Percentiles rank a stretch among this genome's conserved stretches.
Evolutionary conservation across 768 basidiomycete species (phyloP).

Genomic region (Amanita thiersii): DNA sequence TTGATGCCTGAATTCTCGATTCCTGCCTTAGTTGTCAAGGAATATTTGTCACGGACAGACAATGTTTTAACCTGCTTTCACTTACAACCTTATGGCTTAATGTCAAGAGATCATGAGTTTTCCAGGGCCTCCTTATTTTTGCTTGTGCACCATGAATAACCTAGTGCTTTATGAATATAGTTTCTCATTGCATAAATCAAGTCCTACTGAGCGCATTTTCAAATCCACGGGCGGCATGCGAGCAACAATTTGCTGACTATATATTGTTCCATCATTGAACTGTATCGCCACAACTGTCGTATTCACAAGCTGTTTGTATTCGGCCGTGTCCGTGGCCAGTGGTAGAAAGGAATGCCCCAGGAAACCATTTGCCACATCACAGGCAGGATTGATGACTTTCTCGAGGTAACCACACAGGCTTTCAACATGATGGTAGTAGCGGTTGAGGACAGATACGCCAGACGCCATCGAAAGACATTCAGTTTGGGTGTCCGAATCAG

Average conservation of each 20-base stretch:
- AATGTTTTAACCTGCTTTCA: too few relatives aligned
- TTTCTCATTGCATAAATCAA: too few relatives aligned
- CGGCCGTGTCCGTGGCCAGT: conserved; percentile 16
- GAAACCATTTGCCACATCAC: neutral
- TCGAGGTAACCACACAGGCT: conserved; percentile 30
- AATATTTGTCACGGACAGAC: too few relatives aligned
- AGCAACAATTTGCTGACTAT: conserved; percentile 1
- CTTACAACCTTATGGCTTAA: too few relatives aligned
- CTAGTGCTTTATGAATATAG: too few relatives aligned
- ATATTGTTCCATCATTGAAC: conserved; percentile 7
- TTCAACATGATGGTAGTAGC: conserved; percentile 35
- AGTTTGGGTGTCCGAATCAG: too few relatives aligned
- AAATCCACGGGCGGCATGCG: conserved; percentile 23
- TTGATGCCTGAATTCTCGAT: conserved; percentile 56
- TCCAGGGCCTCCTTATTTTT: too few relatives aligned
- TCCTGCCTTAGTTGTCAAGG: conserved; percentile 30
- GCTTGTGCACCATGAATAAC: conserved; percentile 56
- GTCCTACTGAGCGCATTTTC: too few relatives aligned
- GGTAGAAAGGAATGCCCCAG: conserved; percentile 5
- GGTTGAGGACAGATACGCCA: conserved; percentile 26
- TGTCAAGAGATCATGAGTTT: too few relatives aligned
- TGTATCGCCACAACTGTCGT: conserved; percentile 38
- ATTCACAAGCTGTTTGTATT: conserved; percentile 30
- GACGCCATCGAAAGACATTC: conserved; percentile 1
- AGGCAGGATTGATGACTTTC: conserved; percentile 21